phyloP scores from a whole-genome alignment of 2,329 filamentous ascomycete genomes.

The Ceratocystis alfenasii region DNA sequence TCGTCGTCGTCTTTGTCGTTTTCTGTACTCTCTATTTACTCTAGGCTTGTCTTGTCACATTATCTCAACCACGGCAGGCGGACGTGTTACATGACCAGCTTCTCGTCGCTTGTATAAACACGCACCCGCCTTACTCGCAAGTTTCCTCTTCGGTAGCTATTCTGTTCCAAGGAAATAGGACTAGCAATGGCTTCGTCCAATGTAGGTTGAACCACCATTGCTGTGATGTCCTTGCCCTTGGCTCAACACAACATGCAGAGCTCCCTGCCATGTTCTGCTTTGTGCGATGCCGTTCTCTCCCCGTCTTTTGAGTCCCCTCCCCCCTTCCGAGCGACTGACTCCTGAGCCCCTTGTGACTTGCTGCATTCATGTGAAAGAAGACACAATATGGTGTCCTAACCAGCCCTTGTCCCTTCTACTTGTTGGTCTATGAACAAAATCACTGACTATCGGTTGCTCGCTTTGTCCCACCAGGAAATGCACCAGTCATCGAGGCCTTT shows the following conservation, averaged over 20 bases:
- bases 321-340: neutral
- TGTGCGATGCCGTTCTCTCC: conserved; percentile 13
- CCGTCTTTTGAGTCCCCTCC: neutral
- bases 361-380: neutral
- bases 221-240: conserved; percentile 23
- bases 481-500: conserved; percentile 51
- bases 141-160: conserved; percentile 22
- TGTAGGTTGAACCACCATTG: conserved; percentile 23
- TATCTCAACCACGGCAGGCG: neutral
- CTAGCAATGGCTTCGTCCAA: conserved; percentile 23
- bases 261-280: conserved; percentile 8
- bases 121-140: conserved; percentile 18
- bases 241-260: conserved; percentile 15
- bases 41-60: conserved; percentile 9
- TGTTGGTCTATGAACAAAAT: conserved; percentile 18
- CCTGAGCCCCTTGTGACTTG: neutral
- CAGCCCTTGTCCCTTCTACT: neutral
- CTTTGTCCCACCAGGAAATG: conserved; percentile 42
- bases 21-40: conserved; percentile 3
- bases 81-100: conserved; percentile 12
- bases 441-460: conserved; percentile 25
- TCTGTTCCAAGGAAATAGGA: conserved; percentile 22
- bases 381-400: neutral
- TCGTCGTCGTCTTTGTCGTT: neutral
- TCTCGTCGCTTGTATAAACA: conserved; percentile 5